phyloP scores from a whole-genome alignment of 1,139 yeast genomes.

The Taphrina deformans region DNA sequence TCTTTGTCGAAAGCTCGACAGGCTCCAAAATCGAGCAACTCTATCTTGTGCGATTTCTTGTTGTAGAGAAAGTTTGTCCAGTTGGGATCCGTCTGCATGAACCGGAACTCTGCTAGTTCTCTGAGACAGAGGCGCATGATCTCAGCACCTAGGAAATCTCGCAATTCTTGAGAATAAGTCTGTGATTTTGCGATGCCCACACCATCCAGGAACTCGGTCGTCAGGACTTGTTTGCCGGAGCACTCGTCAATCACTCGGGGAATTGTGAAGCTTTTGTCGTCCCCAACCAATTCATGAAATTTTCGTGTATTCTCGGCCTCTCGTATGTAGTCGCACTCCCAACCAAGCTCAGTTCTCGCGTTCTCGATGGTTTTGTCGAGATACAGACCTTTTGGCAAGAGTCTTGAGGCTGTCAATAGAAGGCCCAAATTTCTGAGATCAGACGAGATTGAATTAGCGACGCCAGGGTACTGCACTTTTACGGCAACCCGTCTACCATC shows the following conservation, averaged over 20 bases:
- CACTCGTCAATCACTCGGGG: conserved; percentile 78
- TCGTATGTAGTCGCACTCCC: conserved; percentile 96
- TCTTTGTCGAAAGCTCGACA: conserved; percentile 72
- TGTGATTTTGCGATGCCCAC: conserved; percentile 72
- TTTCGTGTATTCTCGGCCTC: conserved; percentile 79
- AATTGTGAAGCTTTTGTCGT: conserved; percentile 71
- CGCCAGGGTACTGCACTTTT: conserved; percentile 98
- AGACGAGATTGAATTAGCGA: conserved; percentile 85
- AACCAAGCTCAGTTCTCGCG: conserved; percentile 87
- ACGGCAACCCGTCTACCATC: conserved; percentile 71
- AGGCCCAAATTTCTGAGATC: conserved; percentile 82
- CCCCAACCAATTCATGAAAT: conserved; percentile 61
- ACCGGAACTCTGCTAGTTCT: conserved; percentile 80
- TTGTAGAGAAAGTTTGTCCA: conserved; percentile 95
- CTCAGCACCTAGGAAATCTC: conserved; percentile 60
- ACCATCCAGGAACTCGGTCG: conserved; percentile 89
- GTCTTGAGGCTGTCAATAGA: conserved; percentile 78
- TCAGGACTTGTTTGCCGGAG: conserved; percentile 78
- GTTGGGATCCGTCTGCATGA: conserved; percentile 99
- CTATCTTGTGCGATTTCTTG: conserved; percentile 55
- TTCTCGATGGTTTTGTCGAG: conserved; percentile 89
- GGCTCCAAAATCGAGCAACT: conserved; percentile 92
- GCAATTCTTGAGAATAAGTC: conserved; percentile 58
- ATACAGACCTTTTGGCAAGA: conserved; percentile 88
- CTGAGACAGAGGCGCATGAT: conserved; percentile 82